Percentiles rank a stretch among this genome's conserved stretches.
phyloP scores from a whole-genome alignment of 2,329 filamentous ascomycete species.

The Myriosclerotinia curreyana region DNA sequence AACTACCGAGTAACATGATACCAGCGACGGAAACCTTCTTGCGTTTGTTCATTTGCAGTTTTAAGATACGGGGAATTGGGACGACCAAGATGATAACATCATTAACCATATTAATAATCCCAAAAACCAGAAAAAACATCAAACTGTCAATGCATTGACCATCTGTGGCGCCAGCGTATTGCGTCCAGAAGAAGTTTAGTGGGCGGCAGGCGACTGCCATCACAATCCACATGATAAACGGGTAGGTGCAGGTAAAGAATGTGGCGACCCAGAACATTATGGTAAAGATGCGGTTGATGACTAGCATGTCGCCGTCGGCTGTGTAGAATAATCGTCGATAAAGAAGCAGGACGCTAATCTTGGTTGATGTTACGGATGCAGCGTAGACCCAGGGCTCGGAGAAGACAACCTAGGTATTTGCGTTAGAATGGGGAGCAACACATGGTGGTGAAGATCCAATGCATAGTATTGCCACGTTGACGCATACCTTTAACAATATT shows the following conservation, averaged over 20 bases:
- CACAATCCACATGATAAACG: slow-evolving; percentile 14
- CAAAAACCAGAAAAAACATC: slow-evolving; percentile 6
- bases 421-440: slow-evolving; percentile 3
- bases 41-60: slow-evolving; percentile 14
- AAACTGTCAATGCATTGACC: background rate
- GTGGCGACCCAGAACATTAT: slow-evolving; percentile 9
- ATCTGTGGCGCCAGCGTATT: slow-evolving; percentile 9
- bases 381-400: slow-evolving; percentile 18
- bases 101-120: slow-evolving; percentile 14
- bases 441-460: background rate
- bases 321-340: slow-evolving; percentile 17
- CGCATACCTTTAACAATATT: slow-evolving; percentile 8
- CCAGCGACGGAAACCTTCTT: slow-evolving; percentile 13
- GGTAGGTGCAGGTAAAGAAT: slow-evolving; percentile 11
- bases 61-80: slow-evolving; percentile 14
- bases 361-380: slow-evolving; percentile 17
- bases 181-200: slow-evolving; percentile 9
- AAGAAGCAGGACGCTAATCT: slow-evolving; percentile 12
- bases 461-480: background rate
- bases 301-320: slow-evolving; percentile 3
- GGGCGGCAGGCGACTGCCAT: slow-evolving; percentile 11
- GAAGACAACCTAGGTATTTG: slow-evolving; percentile 6
- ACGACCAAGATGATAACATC: slow-evolving; percentile 17
- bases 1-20: slow-evolving; percentile 16
- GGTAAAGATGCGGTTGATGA: slow-evolving; percentile 11